Evolutionary conservation across 768 basidiomycete species (phyloP), one percentile per base, ranked within the genome.

Genomic region (Tylopilus cervinicoccineus): DNA sequence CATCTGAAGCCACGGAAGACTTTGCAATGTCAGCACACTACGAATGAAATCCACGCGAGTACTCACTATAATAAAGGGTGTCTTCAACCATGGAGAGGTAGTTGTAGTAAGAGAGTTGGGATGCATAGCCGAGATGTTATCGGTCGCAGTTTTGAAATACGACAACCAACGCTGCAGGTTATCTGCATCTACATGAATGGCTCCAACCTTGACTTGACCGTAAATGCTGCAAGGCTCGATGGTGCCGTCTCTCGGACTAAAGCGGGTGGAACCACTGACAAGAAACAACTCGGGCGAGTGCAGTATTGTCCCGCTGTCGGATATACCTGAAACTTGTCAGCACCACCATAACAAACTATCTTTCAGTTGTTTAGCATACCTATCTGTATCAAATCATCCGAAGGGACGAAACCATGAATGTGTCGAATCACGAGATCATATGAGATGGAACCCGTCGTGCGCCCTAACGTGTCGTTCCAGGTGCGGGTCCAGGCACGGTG

Each of bases 391-490:
- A 49, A 34, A 44, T 46, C 40, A 39, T 52, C 54, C 23, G 46
- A 66, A 46, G 70, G 69, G 16, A 70, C 54, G 22, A 65, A 72
- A 11, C 78, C 79, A 33, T 70, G 64, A 27, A 85, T 64, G 41
- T 76, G 72, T 36, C 67, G 68, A 37, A 81, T 60, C 33, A 68
- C 74, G 34, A 88, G 61, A 41, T 73, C 68, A 42, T 87, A 64
- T 5, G 73, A 72, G 2, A 77, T 75, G 12, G 74, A 73, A 17
- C 82, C 86, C 44, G 76, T 77, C 40, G 80, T 82, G 33, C 72
- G 75, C 12, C 83, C 85, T 72, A 84, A 76, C 22, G 85, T 86
- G 44, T 79, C 73, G 52, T 86, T 82, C 72, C 86, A 81, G 34
- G 85, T 85, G 45, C 79, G 74, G 42, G 83, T 80, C 72, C 85